These are phyloP conservation scores for Aaosphaeria arxii DNA, from an alignment of 2,329 filamentous ascomycete species.

Conservation along the genomic window DNA sequence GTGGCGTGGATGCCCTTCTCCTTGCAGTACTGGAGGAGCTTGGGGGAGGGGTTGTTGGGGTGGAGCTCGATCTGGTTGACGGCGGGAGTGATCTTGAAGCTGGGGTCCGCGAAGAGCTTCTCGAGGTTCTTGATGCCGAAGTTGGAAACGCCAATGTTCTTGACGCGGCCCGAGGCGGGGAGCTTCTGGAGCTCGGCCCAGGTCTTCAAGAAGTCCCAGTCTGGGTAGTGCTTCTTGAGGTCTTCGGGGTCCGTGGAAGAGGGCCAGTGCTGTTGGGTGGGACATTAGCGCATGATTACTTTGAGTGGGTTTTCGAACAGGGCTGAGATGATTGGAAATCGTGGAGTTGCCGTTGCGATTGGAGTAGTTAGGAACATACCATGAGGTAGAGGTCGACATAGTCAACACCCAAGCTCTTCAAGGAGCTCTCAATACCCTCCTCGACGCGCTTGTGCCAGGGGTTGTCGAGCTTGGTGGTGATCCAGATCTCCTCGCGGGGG, in stretches of 20 bases:
- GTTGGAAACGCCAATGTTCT: conserved; percentile 80
- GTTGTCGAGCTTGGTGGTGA: conserved; percentile 84
- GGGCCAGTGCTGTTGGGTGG: conserved; percentile 54
- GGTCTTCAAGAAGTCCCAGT: conserved; percentile 82
- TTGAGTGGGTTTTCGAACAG: background rate
- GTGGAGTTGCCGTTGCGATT: background rate
- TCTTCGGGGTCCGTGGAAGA: conserved; percentile 61
- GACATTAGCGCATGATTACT: background rate
- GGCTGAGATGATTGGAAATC: background rate
- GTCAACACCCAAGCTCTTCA: conserved; percentile 61
- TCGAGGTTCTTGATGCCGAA: conserved; percentile 79
- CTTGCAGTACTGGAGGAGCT: conserved; percentile 70
- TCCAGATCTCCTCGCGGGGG: conserved; percentile 65
- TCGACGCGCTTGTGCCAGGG: conserved; percentile 64
- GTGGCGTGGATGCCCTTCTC: conserved; percentile 73
- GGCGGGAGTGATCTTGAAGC: conserved; percentile 61
- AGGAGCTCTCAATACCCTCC: conserved; percentile 58
- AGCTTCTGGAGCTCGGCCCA: conserved; percentile 72
- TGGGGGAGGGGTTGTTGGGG: conserved; percentile 75
- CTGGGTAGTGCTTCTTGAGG: conserved; percentile 64
- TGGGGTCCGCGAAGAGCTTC: conserved; percentile 64
- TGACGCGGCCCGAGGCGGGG: conserved; percentile 65
- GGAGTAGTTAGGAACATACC: conserved; percentile 15
- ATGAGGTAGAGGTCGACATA: conserved; percentile 71
- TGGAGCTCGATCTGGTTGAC: conserved; percentile 84